Evolutionary conservation across 352 stramenopile species (phyloP).

Genomic region (Phytophthora niederhauseri): DNA sequence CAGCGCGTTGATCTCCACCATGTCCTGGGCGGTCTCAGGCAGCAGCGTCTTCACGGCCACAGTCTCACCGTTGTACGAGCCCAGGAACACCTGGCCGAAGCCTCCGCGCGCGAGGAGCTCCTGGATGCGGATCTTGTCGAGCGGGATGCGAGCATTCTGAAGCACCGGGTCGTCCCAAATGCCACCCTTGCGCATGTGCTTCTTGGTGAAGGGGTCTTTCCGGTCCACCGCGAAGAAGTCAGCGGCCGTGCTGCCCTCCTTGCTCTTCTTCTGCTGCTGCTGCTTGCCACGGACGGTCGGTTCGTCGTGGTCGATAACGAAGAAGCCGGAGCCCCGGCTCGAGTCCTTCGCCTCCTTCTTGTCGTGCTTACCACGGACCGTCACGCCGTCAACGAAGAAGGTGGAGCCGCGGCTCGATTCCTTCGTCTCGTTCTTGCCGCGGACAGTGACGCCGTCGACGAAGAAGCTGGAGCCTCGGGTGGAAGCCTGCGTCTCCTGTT

Average conservation of each 20-base stretch:
- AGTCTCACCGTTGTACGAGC: slow-evolving; percentile 45
- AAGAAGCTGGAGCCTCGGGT: neutral
- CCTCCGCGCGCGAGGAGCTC: slow-evolving; percentile 52
- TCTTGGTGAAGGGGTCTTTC: slow-evolving; percentile 28
- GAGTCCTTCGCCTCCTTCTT: neutral
- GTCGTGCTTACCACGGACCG: neutral
- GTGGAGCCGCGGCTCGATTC: neutral
- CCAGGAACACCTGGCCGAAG: slow-evolving; percentile 59
- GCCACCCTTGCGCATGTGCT: slow-evolving; percentile 34
- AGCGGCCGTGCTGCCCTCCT: neutral
- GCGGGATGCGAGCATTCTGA: slow-evolving; percentile 46
- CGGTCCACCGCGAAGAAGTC: slow-evolving; percentile 20
- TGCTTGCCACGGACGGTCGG: slow-evolving; percentile 2
- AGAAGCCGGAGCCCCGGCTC: neutral
- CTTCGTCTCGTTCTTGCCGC: neutral
- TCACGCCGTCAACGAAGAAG: neutral
- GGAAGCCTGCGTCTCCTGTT: neutral
- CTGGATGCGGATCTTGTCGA: slow-evolving; percentile 48
- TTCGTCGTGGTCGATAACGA: neutral
- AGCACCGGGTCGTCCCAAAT: slow-evolving; percentile 51
- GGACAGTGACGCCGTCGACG: neutral
- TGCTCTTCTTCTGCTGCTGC: neutral
- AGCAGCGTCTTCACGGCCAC: slow-evolving; percentile 70
- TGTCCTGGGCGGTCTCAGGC: slow-evolving; percentile 52
- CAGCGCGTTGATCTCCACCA: slow-evolving; percentile 57